phyloP scores from a whole-genome alignment of 441 rosid species.

The Gossypium gossypioides region DNA sequence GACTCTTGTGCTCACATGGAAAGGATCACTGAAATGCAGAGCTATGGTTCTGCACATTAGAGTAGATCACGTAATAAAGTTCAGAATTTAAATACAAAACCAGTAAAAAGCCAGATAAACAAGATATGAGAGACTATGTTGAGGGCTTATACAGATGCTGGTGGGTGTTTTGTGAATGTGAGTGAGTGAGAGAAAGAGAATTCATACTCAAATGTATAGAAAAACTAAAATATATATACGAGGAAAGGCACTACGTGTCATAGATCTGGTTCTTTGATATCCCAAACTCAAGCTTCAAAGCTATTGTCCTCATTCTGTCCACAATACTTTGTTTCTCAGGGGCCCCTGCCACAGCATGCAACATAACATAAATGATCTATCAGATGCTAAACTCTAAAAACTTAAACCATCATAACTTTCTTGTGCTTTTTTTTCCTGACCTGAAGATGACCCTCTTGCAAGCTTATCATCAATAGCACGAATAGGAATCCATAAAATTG shows the following conservation, averaged over 20 bases:
- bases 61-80: not conserved
- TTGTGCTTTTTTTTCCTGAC: conserved; percentile 29
- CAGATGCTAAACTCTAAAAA: conserved; percentile 17
- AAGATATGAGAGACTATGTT: not conserved
- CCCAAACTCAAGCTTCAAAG: conserved; percentile 92
- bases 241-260: conserved; percentile 46
- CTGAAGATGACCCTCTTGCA: conserved; percentile 87
- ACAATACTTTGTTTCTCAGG: conserved; percentile 68
- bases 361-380: conserved; percentile 2
- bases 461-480: conserved; percentile 66
- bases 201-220: not conserved
- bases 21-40: conserved; percentile 90
- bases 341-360: conserved; percentile 34
- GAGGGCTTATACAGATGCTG: not conserved
- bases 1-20: conserved; percentile 74
- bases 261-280: conserved; percentile 78
- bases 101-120: not conserved
- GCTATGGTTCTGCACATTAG: conserved; percentile 66
- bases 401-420: conserved; percentile 8
- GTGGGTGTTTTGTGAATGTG: not conserved
- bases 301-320: conserved; percentile 95
- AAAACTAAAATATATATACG: not conserved
- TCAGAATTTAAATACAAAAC: not conserved
- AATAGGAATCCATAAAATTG: conserved; percentile 82
- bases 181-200: not conserved